Evolutionary conservation across 129 eudicot genomes (phyloP), one percentile per base, ranked within the genome.

Genomic region (Arctium lappa): DNA sequence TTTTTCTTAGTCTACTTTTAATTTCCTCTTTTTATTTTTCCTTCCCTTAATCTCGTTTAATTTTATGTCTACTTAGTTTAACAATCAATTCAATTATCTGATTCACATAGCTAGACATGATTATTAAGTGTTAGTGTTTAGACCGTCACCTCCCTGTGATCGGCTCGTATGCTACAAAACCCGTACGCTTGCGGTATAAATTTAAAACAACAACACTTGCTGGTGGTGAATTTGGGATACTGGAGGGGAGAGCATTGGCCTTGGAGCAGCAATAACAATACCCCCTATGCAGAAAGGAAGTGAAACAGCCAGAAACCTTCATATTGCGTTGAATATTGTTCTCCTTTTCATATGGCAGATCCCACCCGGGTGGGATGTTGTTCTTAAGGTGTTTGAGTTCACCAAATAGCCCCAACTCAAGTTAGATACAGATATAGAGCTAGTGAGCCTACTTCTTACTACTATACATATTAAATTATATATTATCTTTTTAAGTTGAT

Each of bases 211-310:
- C 27, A 22, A 22, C 27, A 22, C 27, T 22, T n/a, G 99, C 82
- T 40, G 93, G 94, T 8, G 99, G 99, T 81, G 90, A 95, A 66
- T 89, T 87, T 88, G 97, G 99, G 84, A 78, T 95, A 12, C 72
- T 95, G 83, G 99, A 95, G 78, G 99, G 99, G 33, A 88, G 99
- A 83, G 77, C 93, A 37, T 76, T 89, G 63, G 97, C 99, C 12
- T 83, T 95, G 75, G 68, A 87, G 88, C 98, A 95, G 97, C 90
- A 1, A 93, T 95, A 46, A 91, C 98, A 5, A 90, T 95, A 73
- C 99, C 98, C 37, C 82, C 95, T 36, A 95, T 95, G 99, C 99
- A 95, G 90, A 95, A 91, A 88, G 99, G 99, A 70, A 89, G 71
- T 46, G 98, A 95, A 62, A 90, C 95, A 1, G 99, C 99, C 8